These are phyloP conservation scores for Byssothecium circinans DNA, from an alignment of 2,329 filamentous ascomycete species.

Conservation along the genomic window DNA sequence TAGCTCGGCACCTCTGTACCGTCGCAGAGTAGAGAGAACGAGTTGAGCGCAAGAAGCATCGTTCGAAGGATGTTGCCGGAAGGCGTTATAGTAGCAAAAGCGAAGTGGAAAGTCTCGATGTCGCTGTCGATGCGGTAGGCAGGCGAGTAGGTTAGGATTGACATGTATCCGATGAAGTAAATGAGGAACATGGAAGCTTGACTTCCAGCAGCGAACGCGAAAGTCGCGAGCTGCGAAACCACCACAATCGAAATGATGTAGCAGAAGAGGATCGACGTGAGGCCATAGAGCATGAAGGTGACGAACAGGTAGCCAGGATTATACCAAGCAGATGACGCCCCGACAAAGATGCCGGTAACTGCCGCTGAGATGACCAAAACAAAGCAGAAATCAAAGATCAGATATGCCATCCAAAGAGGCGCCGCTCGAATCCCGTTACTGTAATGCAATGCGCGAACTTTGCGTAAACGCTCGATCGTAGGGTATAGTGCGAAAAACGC, in stretches of 20 bases:
- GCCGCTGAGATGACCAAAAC: conserved; percentile 68
- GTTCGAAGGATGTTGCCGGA: conserved; percentile 74
- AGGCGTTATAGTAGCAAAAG: conserved; percentile 72
- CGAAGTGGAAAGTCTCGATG: conserved; percentile 72
- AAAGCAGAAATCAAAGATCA: conserved; percentile 76
- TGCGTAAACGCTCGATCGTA: conserved; percentile 76
- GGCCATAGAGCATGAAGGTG: conserved; percentile 76
- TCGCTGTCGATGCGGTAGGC: conserved; percentile 68
- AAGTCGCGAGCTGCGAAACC: conserved; percentile 77
- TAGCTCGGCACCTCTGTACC: conserved; percentile 65
- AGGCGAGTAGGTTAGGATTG: conserved; percentile 73
- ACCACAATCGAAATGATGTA: conserved; percentile 83
- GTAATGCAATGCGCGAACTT: conserved; percentile 84
- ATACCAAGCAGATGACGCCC: conserved; percentile 69
- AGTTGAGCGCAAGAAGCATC: conserved; percentile 76
- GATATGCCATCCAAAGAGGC: conserved; percentile 83
- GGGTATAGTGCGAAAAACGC: conserved; percentile 89
- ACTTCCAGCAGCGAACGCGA: conserved; percentile 76
- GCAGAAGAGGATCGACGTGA: conserved; percentile 73
- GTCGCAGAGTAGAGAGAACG: conserved; percentile 77
- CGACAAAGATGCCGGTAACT: conserved; percentile 69
- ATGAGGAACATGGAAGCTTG: conserved; percentile 62
- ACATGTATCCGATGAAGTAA: conserved; percentile 53
- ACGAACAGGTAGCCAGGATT: conserved; percentile 79
- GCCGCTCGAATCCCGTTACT: conserved; percentile 84